A percentile compares a stretch with the other conserved stretches of the same genome.
Evolutionary conservation across 148 eudicot species (phyloP).

Genomic region (Vaccinium macrocarpon): DNA sequence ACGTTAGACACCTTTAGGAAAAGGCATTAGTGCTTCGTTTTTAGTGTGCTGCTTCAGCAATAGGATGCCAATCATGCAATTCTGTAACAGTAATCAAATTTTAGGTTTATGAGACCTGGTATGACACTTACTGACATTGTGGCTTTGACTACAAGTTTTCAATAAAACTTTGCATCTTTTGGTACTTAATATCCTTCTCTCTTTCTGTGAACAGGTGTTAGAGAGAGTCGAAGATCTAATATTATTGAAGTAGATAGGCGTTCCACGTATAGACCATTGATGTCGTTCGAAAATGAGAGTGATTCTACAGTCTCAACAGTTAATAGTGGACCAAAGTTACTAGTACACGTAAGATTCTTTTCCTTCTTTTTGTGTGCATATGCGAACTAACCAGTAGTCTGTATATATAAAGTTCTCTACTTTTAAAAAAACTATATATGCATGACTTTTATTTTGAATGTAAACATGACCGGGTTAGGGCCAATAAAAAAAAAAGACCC

Average conservation of each 20-base stretch:
- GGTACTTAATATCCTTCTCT: background rate
- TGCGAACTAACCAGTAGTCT: background rate
- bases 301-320: conserved; percentile 14
- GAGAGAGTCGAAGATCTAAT: conserved; percentile 21
- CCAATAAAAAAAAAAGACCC: too few species aligned
- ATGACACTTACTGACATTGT: background rate
- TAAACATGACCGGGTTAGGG: too few species aligned
- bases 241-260: conserved; percentile 31
- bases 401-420: background rate
- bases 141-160: background rate
- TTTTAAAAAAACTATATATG: background rate
- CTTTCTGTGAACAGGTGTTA: conserved; percentile 30
- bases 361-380: background rate
- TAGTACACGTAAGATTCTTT: conserved; percentile 35
- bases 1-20: background rate
- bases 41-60: background rate
- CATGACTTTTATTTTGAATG: background rate
- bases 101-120: background rate
- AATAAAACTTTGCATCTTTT: background rate
- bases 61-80: background rate
- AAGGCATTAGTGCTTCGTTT: background rate
- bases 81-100: background rate
- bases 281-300: conserved; percentile 18
- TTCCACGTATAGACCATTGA: conserved; percentile 37
- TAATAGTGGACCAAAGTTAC: conserved; percentile 18